A percentile compares a stretch with the other conserved stretches of the same genome.
Conservation (phyloP, 495 filamentous ascomycete species). For the Penicillium mononematosum region DNA sequence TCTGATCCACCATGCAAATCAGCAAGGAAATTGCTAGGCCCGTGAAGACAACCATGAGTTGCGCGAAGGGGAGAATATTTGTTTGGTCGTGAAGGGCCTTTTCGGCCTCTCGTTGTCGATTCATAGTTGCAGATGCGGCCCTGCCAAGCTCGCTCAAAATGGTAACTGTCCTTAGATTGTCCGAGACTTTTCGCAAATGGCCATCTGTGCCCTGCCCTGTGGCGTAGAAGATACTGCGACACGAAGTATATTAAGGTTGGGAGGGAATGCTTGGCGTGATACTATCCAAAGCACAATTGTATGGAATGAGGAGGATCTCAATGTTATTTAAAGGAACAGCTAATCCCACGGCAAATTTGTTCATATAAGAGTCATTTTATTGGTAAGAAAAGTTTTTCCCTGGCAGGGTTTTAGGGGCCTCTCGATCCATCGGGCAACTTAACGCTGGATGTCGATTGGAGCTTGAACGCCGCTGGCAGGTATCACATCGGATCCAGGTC, state of each 20-base stretch:
- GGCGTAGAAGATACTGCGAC: neutral
- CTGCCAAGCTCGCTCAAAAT: neutral
- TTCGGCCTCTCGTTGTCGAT: constrained; percentile 43
- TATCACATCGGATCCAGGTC: constrained; percentile 23
- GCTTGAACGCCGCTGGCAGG: constrained; percentile 14
- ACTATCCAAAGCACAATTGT: neutral
- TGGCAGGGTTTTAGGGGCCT: constrained; percentile 12
- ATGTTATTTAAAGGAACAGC: neutral
- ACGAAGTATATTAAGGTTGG: neutral
- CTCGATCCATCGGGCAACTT: constrained; percentile 23
- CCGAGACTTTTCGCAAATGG: neutral
- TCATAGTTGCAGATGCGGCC: constrained; percentile 25
- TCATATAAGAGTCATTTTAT: constrained; percentile 9
- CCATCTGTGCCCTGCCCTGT: constrained; percentile 14
- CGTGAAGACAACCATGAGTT: constrained; percentile 57
- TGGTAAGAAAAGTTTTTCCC: constrained; percentile 7
- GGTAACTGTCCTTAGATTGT: neutral
- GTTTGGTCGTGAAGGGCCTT: constrained; percentile 52
- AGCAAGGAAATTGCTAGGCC: constrained; percentile 54
- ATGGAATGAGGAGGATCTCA: neutral
- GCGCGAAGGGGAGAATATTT: constrained; percentile 55
- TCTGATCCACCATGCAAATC: constrained; percentile 63
- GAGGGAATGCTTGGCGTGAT: constrained; percentile 3
- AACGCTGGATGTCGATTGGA: constrained; percentile 25
- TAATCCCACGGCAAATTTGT: neutral